phyloP scores from a whole-genome alignment of 179 eudicot genomes.

The Amaranthus tricolor region DNA sequence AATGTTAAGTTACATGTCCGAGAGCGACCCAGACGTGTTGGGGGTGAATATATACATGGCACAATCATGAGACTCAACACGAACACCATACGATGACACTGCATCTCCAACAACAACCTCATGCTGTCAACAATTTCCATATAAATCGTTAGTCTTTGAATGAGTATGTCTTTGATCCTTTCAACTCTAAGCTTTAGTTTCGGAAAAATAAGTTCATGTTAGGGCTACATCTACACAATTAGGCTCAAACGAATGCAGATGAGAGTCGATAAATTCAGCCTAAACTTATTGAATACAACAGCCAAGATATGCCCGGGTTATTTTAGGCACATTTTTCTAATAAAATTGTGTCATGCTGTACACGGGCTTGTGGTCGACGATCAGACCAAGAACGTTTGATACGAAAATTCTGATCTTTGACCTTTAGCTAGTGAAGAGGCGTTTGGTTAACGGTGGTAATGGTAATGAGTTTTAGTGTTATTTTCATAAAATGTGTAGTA shows the following conservation, averaged over 20 bases:
- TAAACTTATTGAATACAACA: too few relatives aligned
- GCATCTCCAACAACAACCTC: conserved; percentile 41
- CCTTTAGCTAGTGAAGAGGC: not conserved
- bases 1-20: conserved; percentile 12
- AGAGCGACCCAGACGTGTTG: conserved; percentile 9
- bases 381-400: not conserved
- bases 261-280: too few relatives aligned
- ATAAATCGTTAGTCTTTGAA: conserved; percentile 14
- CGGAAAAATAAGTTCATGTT: too few relatives aligned
- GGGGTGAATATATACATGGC: conserved; percentile 81
- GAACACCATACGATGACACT: conserved; percentile 53
- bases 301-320: too few relatives aligned
- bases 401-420: not conserved
- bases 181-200: too few relatives aligned
- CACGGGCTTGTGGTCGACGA: not conserved
- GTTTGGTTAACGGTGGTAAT: too few relatives aligned
- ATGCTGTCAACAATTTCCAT: conserved; percentile 46
- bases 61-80: conserved; percentile 62
- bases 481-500: too few relatives aligned
- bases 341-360: too few relatives aligned
- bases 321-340: too few relatives aligned
- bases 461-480: too few relatives aligned
- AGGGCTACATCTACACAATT: too few relatives aligned
- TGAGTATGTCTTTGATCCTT: not conserved
- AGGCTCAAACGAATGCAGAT: too few relatives aligned